Evolutionary conservation across 2,329 filamentous ascomycete species (phyloP), one percentile per base, ranked within the genome.

Genomic region (Verruconis gallopava): DNA sequence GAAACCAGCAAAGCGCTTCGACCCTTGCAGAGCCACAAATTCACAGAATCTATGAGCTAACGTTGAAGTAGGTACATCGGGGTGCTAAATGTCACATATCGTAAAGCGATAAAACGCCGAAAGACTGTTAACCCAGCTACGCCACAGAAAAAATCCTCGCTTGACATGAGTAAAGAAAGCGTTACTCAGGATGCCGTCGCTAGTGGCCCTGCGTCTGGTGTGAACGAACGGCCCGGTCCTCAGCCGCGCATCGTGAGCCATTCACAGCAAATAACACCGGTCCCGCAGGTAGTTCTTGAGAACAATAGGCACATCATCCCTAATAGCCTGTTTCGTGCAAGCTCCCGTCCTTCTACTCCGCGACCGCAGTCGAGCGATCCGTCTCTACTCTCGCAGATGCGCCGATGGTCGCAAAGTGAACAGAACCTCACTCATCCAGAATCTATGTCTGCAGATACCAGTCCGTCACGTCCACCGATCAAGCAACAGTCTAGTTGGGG

Each of bases 231-330:
- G 3, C 17, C 14, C 19, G 18, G n/a, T 22, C 58, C 64, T 25
- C 55, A 63, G 33, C 66, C 65, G 37, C 63, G 76, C 37, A 68
- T 78, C 37, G 71, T 80, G 46, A 79, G 76, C 53, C 86, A 94
- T 57, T 93, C 85, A 11, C 72, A 94, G 46, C 73, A 83, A 44
- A 73, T 75, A 25, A 72, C 76, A 22, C 74, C 81, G 17, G 76
- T 93, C 21, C 88, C 89, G 2, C 89, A 91, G 32, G 89, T 96
- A 37, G 85, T 91, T 0, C 85, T 95, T 47, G 84, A 89, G 54
- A 88, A 95, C 57, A 96, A 96, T 56, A 77, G 81, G 49, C 89
- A 96, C 55, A 93, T 96, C 45, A 77, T 95, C 33, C 89, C 89
- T 1, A 77, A 85, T 36, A 84, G 83, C 52, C 70, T 95, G 20